These are phyloP conservation scores for Termitomyces sp. DNA, from an alignment of 768 basidiomycete species.

Conservation along the genomic window DNA sequence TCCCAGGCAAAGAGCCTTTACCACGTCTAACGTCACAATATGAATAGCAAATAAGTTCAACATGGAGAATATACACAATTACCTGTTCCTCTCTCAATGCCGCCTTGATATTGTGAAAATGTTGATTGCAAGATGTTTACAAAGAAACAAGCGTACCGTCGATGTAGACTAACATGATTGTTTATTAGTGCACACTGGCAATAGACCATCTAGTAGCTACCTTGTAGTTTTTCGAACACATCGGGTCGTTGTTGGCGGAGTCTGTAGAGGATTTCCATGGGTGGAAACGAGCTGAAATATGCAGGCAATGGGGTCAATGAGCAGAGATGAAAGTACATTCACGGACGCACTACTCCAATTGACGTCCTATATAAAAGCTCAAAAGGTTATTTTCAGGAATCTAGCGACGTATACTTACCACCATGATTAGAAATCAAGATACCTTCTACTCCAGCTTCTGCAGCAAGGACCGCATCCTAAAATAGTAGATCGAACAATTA, in stretches of 20 bases:
- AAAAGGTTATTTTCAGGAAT: neutral
- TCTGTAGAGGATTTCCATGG: conserved; percentile 72
- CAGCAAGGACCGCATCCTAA: conserved; percentile 83
- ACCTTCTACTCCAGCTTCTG: conserved; percentile 78
- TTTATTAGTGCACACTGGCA: conserved; percentile 8
- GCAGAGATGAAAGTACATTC: neutral
- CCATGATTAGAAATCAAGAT: conserved; percentile 92
- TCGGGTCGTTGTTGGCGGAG: conserved; percentile 71
- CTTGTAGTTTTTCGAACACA: conserved; percentile 67
- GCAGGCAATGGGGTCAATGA: neutral
- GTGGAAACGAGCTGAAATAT: conserved; percentile 58
- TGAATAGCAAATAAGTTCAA: neutral
- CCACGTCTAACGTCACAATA: conserved; percentile 50
- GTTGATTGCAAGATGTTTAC: neutral
- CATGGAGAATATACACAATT: neutral
- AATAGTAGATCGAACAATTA: neutral
- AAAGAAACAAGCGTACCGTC: conserved; percentile 47
- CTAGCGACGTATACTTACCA: conserved; percentile 35
- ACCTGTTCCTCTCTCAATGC: conserved; percentile 76
- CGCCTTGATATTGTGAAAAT: conserved; percentile 28
- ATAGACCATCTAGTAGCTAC: conserved; percentile 21
- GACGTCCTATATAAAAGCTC: conserved; percentile 45
- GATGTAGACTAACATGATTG: conserved; percentile 58
- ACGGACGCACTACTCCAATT: conserved; percentile 66
- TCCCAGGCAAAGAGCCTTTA: conserved; percentile 88